Base-by-base conservation (phyloP, 106 monocot genomes). In the Allium fistulosum region DNA sequence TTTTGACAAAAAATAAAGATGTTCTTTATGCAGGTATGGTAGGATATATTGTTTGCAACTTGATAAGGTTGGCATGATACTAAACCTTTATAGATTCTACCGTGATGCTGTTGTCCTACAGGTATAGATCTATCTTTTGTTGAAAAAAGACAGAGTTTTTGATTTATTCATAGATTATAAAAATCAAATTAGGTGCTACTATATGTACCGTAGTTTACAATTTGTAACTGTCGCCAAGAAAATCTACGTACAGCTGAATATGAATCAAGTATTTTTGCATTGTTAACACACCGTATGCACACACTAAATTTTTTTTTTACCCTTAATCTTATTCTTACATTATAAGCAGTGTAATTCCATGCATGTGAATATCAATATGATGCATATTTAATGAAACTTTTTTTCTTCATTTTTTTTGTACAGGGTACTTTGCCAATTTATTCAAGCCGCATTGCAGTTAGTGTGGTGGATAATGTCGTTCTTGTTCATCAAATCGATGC, bases 91-190 rank as follows among this genome's bases (percentile, higher is more conserved):
- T 75, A 85, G 96, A 52, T 96, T 96, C 69, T 96, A 96, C 63
- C 96, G 96, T 76, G 96, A 96, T 86, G 96, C 96, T 69, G 92
- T 96, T 74, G 69, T 96, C 28, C 81, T 86, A 68, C 96, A 92
- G 96, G 96, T 96, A 84, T 46, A 3, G 27, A 37, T 69, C 49
- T 56, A 45, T 45, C 68, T 57, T 46, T 7, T 46, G 53, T 69
- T 6, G 46, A 67, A 52, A 67, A 28, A 52, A 26, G 11, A 18
- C 13, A 13, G 22, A 22, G 15, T 65, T 65, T 65, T 9, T 65
- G 17, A 17, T 65, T 9, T 64, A 49, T 48, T 64, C 49, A 49
- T 17, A 63, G 48, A 63, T 63, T 10, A 15, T 46, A 49, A 49
- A 65, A 62, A 48, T 48, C 13, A 59, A 59, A 59, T 18, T n/a